Conservation (phyloP, 2,329 filamentous ascomycete genomes). For the Samsoniella hepiali region DNA sequence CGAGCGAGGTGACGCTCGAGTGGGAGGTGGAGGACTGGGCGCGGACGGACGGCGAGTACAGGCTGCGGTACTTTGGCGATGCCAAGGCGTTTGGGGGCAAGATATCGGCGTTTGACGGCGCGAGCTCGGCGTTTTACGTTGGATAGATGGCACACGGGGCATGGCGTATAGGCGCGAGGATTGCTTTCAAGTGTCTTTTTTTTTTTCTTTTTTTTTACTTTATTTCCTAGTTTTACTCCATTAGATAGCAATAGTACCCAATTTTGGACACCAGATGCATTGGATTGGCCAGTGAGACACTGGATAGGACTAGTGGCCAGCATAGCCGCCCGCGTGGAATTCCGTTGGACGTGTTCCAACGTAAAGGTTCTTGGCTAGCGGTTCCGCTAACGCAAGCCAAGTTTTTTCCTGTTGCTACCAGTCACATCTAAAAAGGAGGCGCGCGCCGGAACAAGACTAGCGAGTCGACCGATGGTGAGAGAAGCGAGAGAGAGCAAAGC, state of each 20-base stretch:
- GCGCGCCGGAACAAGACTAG: too few species aligned
- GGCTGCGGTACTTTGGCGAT: conserved; percentile 79
- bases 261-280: too few species aligned
- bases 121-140: conserved; percentile 50
- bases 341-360: too few species aligned
- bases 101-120: conserved; percentile 67
- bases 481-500: too few species aligned
- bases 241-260: too few species aligned
- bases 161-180: too few species aligned
- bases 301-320: too few species aligned
- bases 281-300: too few species aligned
- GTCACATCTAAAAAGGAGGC: too few species aligned
- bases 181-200: too few species aligned
- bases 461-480: neutral
- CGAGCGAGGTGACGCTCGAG: conserved; percentile 69
- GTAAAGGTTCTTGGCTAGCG: neutral
- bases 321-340: too few species aligned
- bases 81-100: conserved; percentile 61
- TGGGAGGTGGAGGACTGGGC: conserved; percentile 72
- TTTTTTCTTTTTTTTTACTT: neutral
- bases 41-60: conserved; percentile 59
- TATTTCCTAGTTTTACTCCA: too few species aligned
- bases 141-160: neutral
- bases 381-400: neutral
- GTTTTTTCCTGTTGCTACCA: neutral